Conservation (phyloP, 2,329 filamentous ascomycete species). For the Ascochyta pisi region DNA sequence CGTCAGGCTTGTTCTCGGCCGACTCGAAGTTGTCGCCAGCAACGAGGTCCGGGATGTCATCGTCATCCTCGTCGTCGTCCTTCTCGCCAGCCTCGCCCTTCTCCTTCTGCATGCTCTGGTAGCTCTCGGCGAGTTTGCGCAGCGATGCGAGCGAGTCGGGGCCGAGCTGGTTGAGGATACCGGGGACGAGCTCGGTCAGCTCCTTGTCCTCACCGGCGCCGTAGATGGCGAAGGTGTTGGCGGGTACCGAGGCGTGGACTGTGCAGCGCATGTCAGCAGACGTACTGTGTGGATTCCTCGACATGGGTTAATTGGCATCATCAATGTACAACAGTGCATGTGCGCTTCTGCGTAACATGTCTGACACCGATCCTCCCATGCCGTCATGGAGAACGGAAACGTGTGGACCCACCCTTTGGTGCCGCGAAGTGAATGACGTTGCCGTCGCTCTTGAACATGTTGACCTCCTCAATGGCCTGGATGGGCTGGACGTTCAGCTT, state of each 20-base stretch:
- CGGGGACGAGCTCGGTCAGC: conserved; percentile 97
- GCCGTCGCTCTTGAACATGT: conserved; percentile 99
- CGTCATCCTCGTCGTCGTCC: conserved; percentile 66
- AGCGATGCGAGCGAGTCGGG: conserved; percentile 97
- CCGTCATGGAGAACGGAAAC: background rate
- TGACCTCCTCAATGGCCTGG: conserved; percentile 99
- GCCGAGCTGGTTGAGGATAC: conserved; percentile 99
- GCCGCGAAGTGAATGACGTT: conserved; percentile 99
- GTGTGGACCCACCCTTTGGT: conserved; percentile 79
- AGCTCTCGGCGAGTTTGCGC: conserved; percentile 98
- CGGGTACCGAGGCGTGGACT: conserved; percentile 97
- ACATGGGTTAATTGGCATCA: background rate
- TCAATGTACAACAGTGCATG: background rate
- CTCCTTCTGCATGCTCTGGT: conserved; percentile 98
- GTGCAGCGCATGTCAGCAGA: conserved; percentile 21
- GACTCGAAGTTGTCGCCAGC: conserved; percentile 98
- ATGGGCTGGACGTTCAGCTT: conserved; percentile 99
- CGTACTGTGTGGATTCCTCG: background rate
- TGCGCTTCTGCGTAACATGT: background rate
- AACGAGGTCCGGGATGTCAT: conserved; percentile 96
- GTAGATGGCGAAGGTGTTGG: conserved; percentile 99
- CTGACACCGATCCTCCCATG: background rate
- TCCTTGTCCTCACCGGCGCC: conserved; percentile 99
- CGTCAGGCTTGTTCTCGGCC: conserved; percentile 65
- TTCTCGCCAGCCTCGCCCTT: conserved; percentile 78